phyloP scores from a whole-genome alignment of 208 protist genomes.

The Phytomonas francai region DNA sequence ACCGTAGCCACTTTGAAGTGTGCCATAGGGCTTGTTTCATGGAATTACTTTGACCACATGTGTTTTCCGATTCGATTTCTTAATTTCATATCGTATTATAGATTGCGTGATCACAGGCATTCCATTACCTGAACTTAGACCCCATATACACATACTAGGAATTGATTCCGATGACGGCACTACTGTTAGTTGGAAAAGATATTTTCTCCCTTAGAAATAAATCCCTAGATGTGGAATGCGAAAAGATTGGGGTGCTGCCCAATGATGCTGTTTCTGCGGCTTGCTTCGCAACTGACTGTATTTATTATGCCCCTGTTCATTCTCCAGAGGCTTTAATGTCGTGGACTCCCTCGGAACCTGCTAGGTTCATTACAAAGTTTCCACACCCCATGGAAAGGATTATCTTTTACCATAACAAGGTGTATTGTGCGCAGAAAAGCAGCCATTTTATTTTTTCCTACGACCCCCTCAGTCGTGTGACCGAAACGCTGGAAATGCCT shows the following conservation, averaged over 20 bases:
- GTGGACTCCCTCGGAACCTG: not conserved
- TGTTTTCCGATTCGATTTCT: not conserved
- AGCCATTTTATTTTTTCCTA: constrained; percentile 27
- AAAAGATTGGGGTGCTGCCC: not conserved
- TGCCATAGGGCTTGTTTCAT: not conserved
- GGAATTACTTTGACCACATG: not conserved
- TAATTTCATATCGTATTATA: constrained; percentile 14
- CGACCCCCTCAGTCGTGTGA: constrained; percentile 41
- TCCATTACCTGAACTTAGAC: not conserved
- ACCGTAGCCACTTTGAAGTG: not conserved
- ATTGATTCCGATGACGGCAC: not conserved
- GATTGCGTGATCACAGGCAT: constrained; percentile 4
- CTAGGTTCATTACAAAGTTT: not conserved
- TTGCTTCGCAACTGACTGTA: not conserved
- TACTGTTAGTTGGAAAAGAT: not conserved
- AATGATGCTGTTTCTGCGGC: not conserved
- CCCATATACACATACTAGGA: not conserved
- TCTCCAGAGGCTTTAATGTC: not conserved
- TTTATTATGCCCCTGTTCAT: not conserved
- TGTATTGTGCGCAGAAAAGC: constrained; percentile 31
- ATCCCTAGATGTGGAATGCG: constrained; percentile 5
- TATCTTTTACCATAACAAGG: constrained; percentile 54
- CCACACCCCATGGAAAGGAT: constrained; percentile 12
- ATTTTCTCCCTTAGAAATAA: not conserved
- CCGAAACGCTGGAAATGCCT: constrained; percentile 35